These are phyloP conservation scores for Actinomucor elegans DNA, from an alignment of 371 early-diverging fungal species.

Conservation along the genomic window DNA sequence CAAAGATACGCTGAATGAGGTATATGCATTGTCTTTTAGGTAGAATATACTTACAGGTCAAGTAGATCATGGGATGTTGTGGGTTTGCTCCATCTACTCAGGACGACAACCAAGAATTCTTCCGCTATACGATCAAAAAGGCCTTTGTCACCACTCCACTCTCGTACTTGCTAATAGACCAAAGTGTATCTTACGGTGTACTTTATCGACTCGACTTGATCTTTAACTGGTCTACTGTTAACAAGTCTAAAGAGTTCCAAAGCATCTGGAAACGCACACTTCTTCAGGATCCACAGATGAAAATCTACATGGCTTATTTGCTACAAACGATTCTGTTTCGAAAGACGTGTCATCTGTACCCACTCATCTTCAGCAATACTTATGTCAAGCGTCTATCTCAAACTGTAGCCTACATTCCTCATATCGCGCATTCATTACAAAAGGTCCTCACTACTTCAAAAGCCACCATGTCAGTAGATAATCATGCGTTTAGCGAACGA, in stretches of 20 bases:
- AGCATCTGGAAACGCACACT: neutral
- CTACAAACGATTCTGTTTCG: neutral
- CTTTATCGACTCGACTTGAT: slow-evolving; percentile 9
- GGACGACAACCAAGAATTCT: too few relatives aligned
- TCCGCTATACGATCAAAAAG: slow-evolving; percentile 1
- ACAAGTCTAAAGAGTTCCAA: slow-evolving; percentile 9
- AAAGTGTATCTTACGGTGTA: slow-evolving; percentile 9
- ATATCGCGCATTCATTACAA: slow-evolving; percentile 12
- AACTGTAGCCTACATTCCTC: slow-evolving; percentile 7
- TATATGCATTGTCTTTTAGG: too few relatives aligned
- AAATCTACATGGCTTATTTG: neutral
- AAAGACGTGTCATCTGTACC: slow-evolving; percentile 8
- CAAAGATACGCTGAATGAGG: neutral
- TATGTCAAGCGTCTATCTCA: slow-evolving; percentile 9
- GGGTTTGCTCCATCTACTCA: too few relatives aligned
- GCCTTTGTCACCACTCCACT: slow-evolving; percentile 20
- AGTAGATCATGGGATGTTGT: too few relatives aligned
- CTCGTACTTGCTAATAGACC: slow-evolving; percentile 17
- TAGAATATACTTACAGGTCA: too few relatives aligned
- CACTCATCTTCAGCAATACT: slow-evolving; percentile 12
- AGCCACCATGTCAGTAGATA: slow-evolving; percentile 10
- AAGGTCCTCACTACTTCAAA: slow-evolving; percentile 3
- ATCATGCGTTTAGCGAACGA: slow-evolving; percentile 6
- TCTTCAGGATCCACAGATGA: neutral
- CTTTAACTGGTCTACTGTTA: slow-evolving; percentile 9